Evolutionary conservation across 495 filamentous ascomycete species (phyloP), one percentile per base, ranked within the genome.

Genomic region (Sabuloglossum arenarium): DNA sequence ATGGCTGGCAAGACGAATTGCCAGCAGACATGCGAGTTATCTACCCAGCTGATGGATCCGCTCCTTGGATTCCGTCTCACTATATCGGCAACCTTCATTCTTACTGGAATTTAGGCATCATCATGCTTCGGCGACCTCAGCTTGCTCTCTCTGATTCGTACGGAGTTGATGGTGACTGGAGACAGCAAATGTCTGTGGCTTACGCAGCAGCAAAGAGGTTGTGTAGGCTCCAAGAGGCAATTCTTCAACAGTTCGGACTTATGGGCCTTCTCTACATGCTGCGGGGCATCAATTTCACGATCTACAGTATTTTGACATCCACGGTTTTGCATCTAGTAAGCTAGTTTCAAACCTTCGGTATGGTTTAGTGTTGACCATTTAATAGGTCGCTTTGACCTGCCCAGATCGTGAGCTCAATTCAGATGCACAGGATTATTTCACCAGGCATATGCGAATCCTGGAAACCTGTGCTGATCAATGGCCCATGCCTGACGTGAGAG

Each of bases 291-390:
- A 94, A 88, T 70, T 96, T 94, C 65, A 87, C 88, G 23, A 93
- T 98, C 23, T 98, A 98, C 63, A 79, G 80, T 43, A 76, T 95
- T 28, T 72, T 98, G 37, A 94, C 86, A 12, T 96, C 88, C 71
- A 91, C 88, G 29, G 91, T 96, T 72, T 75, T 98, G 57, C 93
- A 98, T 70, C 69, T 98, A 69, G 91, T 98, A 72, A 66, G 86
- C 71, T 42, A 28, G 1, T 11, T 29, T 6, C 32, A 39, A 16
- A 30, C 29, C 16, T 42, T 16, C 21, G 37, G 12, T 55, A n/a
- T 14, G 24, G 46, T 55, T 31, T 37, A 24, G 25, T 14, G 11
- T 55, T 59, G 4, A 31, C 46, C 28, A 10, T 2, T 54, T 37
- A 61, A 61, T 62, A 95, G 88, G 82, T 95, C 61, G 88, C 90